phyloP scores from a whole-genome alignment of 2,329 filamentous ascomycete species.

The Trichoderma oligosporum region DNA sequence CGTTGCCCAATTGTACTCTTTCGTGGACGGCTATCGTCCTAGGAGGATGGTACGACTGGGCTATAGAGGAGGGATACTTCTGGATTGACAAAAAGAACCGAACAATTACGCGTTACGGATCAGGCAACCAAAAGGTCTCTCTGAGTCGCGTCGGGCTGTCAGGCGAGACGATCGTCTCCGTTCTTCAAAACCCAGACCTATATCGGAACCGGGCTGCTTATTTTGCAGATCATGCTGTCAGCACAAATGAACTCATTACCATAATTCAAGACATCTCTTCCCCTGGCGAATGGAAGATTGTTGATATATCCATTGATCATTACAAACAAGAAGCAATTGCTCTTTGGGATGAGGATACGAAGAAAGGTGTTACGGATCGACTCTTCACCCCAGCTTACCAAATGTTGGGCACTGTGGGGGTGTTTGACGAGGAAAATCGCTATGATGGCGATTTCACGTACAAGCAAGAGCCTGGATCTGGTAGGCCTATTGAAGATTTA shows the following conservation, averaged over 20 bases:
- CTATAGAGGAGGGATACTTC: constrained; percentile 22
- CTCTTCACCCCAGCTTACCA: constrained; percentile 18
- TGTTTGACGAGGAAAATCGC: constrained; percentile 20
- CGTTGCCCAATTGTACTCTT: not conserved
- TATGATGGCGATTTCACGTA: constrained; percentile 20
- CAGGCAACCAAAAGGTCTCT: constrained; percentile 7
- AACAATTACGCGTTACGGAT: constrained; percentile 17
- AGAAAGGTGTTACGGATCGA: constrained; percentile 12
- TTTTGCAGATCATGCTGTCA: constrained; percentile 9
- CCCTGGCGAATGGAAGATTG: not conserved
- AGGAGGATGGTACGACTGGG: constrained; percentile 25
- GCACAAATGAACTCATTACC: constrained; percentile 6
- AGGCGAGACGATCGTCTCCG: not conserved
- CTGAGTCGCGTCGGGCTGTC: not conserved
- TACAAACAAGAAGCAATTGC: not conserved
- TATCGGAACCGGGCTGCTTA: constrained; percentile 9
- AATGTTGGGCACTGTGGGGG: constrained; percentile 17
- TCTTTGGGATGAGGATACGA: constrained; percentile 14
- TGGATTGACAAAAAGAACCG: constrained; percentile 21
- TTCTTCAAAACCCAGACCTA: not conserved
- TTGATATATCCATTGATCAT: not conserved
- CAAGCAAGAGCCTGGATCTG: constrained; percentile 16
- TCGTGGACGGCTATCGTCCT: constrained; percentile 25
- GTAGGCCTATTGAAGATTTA: not conserved
- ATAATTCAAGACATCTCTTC: not conserved